These are phyloP conservation scores for Cnidoscolus chayamansa DNA, from an alignment of 441 rosid species.

Conservation along the genomic window DNA sequence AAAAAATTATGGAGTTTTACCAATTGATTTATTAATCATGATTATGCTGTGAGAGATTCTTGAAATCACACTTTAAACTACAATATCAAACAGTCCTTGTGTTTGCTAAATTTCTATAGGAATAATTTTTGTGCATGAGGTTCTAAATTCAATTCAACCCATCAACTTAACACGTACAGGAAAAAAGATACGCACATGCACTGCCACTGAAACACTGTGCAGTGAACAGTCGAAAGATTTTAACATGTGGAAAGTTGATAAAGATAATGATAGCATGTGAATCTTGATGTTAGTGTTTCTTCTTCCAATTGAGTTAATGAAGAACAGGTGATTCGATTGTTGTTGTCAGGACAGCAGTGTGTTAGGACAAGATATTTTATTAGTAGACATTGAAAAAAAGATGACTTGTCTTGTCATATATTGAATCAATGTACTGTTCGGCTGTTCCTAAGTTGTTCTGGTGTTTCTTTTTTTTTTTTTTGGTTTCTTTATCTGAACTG, in stretches of 20 bases:
- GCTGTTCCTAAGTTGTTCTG: conserved; percentile 31
- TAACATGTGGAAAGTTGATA: too few species aligned
- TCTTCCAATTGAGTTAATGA: conserved; percentile 13
- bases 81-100: too few species aligned
- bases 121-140: too few species aligned
- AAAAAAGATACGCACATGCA: conserved; percentile 1
- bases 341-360: conserved; percentile 28
- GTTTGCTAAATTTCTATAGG: too few species aligned
- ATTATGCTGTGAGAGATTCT: too few species aligned
- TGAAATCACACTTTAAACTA: too few species aligned
- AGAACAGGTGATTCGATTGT: conserved; percentile 36
- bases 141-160: too few species aligned
- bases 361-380: conserved; percentile 34
- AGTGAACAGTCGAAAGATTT: background rate
- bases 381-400: conserved; percentile 28
- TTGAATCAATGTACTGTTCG: conserved; percentile 29
- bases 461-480: conserved; percentile 17
- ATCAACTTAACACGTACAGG: background rate
- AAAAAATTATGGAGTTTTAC: too few species aligned
- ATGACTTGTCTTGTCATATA: conserved; percentile 48
- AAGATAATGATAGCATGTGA: conserved; percentile 12
- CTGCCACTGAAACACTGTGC: background rate
- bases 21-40: too few species aligned
- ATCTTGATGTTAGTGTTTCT: background rate
- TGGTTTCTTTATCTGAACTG: background rate